phyloP scores from a whole-genome alignment of 148 eudicot genomes.

The Rhododendron griersonianum region DNA sequence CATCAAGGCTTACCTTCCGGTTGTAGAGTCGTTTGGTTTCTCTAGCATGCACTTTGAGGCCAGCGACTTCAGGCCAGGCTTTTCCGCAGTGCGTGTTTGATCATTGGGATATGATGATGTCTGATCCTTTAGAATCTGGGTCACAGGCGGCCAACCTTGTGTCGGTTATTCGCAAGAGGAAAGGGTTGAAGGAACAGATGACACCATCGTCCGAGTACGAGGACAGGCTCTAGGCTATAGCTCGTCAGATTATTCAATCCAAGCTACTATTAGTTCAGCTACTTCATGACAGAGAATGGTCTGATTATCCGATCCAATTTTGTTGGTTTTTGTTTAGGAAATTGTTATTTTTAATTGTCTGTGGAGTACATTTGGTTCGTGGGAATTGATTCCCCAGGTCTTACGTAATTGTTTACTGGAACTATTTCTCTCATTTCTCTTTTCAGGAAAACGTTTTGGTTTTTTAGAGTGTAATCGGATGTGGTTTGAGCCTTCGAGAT shows the following conservation, averaged over 20 bases:
- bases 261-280: neutral
- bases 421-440: neutral
- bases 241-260: neutral
- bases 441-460: neutral
- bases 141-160: no score
- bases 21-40: no score
- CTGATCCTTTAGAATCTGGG: no score
- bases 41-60: no score
- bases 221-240: slow-evolving; percentile 43
- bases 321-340: neutral
- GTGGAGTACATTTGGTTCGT: neutral
- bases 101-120: no score
- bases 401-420: neutral
- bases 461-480: no score
- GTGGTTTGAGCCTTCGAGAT: no score
- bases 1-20: no score
- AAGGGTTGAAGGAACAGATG: no score
- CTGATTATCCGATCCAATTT: neutral
- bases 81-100: no score
- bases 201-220: slow-evolving; percentile 44
- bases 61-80: no score
- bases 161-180: no score
- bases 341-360: neutral
- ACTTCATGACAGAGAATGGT: neutral
- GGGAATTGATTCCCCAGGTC: neutral